Base-by-base conservation (phyloP, 164 flowering plant genomes). In the Cinnamomum micranthum region DNA sequence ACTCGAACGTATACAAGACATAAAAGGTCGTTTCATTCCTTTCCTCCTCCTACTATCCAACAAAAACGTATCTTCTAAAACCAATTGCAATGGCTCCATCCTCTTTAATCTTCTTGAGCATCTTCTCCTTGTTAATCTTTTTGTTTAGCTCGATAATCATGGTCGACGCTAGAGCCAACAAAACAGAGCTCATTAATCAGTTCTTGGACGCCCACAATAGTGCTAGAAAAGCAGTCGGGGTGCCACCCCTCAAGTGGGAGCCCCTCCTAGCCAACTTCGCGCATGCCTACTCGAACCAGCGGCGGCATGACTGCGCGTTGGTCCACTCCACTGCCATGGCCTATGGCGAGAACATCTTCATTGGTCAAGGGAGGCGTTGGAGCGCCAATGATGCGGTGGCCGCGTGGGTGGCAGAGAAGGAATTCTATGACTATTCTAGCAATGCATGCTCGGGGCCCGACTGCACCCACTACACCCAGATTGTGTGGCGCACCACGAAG, bases 381-480 rank as follows among this genome's bases (percentile, higher is more conserved):
- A 76, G 47, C 4, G 76, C 68, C 22, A 69, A 19, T 4, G 76
- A 75, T 4, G 74, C 76, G 0, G 73, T 79, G 14, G 70, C 62
- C 23, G 76, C 70, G 11, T 79, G 81, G 81, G 74, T 72, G 23
- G 69, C 68, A 12, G 78, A 76, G 73, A 75, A 63, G 68, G 31
- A 76, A 20, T 72, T 33, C 70, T 79, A 79, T 52, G 23, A 72
- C 20, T 73, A 73, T 33, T 62, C 13, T 2, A 52, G 20, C 35
- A 75, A 79, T n/a, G 33, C 52, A 2, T 79, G 81, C 50, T 17
- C 73, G 0, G 78, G 74, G 3, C 20, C 63, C 28, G 68, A 62
- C 50, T 76, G 81, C 67, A 2, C 73, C 13, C 78, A 79, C 74
- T 79, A 72, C 63, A 79, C 81, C 3, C 81, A 79, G 62, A 52